phyloP scores from a whole-genome alignment of 768 basidiomycete species.

The Leccinum truebloodii region DNA sequence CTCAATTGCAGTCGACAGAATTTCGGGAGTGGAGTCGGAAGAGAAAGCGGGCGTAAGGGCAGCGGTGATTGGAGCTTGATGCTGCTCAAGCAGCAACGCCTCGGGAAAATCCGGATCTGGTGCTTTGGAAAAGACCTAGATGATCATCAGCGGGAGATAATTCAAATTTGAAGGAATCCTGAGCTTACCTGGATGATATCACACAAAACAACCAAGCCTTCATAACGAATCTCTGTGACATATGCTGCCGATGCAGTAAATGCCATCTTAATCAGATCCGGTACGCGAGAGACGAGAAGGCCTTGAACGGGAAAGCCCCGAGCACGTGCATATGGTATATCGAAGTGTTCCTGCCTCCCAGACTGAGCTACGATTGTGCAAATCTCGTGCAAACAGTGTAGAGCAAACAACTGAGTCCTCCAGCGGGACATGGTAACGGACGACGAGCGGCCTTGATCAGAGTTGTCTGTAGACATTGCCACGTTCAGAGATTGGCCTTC shows the following conservation, averaged over 20 bases:
- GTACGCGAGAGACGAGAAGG: slow-evolving; percentile 80
- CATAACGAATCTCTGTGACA: slow-evolving; percentile 91
- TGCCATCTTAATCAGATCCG: slow-evolving; percentile 96
- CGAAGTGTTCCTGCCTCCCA: slow-evolving; percentile 81
- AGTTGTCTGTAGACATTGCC: slow-evolving; percentile 38
- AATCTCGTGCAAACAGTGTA: slow-evolving; percentile 90
- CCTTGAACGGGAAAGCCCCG: slow-evolving; percentile 57
- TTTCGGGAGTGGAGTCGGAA: slow-evolving; percentile 93
- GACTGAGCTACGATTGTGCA: slow-evolving; percentile 73
- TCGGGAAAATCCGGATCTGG: slow-evolving; percentile 95
- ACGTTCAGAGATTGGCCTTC: slow-evolving; percentile 90
- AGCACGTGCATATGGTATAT: slow-evolving; percentile 67
- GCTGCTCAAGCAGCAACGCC: slow-evolving; percentile 88
- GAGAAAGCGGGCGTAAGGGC: slow-evolving; percentile 97
- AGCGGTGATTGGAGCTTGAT: slow-evolving; percentile 97
- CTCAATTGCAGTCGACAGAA: too few species aligned
- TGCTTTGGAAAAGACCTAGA: slow-evolving; percentile 80
- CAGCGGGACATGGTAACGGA: slow-evolving; percentile 74
- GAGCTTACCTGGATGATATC: slow-evolving; percentile 85
- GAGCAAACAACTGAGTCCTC: slow-evolving; percentile 94
- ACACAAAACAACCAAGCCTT: slow-evolving; percentile 83
- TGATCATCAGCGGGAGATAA: slow-evolving; percentile 8
- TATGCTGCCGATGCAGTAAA: slow-evolving; percentile 97
- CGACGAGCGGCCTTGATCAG: slow-evolving; percentile 34
- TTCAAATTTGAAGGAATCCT: background rate